phyloP scores from a whole-genome alignment of 2,329 filamentous ascomycete genomes.

The Annulohypoxylon truncatum region DNA sequence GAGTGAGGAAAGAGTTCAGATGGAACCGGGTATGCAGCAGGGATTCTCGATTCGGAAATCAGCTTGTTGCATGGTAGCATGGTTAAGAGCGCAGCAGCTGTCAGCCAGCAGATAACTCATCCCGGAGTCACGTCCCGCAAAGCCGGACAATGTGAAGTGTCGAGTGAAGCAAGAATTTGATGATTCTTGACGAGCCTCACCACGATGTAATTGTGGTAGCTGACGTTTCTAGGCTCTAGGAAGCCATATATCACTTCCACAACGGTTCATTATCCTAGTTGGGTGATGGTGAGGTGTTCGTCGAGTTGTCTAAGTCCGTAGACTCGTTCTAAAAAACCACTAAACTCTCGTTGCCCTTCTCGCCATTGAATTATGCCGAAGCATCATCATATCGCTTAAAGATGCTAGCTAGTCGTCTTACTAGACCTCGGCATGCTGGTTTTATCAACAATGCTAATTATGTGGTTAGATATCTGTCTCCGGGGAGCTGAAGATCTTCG shows the following conservation, averaged over 20 bases:
- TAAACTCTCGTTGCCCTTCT: slow-evolving; percentile 1
- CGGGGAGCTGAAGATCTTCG: slow-evolving; percentile 11
- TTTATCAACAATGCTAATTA: neutral
- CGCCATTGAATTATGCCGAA: slow-evolving; percentile 18
- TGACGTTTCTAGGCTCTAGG: slow-evolving; percentile 1
- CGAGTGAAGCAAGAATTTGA: slow-evolving; percentile 18
- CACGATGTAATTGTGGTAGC: slow-evolving; percentile 16
- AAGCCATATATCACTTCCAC: slow-evolving; percentile 24
- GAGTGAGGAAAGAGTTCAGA: slow-evolving; percentile 16
- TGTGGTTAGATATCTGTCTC: neutral
- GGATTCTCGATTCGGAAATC: slow-evolving; percentile 23
- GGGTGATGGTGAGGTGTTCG: slow-evolving; percentile 23
- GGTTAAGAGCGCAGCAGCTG: slow-evolving; percentile 21
- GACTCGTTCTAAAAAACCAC: slow-evolving; percentile 8
- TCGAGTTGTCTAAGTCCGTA: slow-evolving; percentile 1
- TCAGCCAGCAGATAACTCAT: slow-evolving; percentile 22
- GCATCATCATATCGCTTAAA: neutral
- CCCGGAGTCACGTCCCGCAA: slow-evolving; percentile 34
- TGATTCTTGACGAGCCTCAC: slow-evolving; percentile 27
- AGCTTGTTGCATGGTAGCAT: slow-evolving; percentile 17
- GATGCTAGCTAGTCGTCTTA: neutral
- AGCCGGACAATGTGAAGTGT: slow-evolving; percentile 26
- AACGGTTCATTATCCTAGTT: slow-evolving; percentile 29
- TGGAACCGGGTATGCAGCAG: neutral
- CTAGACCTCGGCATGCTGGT: neutral